Conservation (phyloP, 176 grass and related monocot species). For the Themeda triandra region DNA sequence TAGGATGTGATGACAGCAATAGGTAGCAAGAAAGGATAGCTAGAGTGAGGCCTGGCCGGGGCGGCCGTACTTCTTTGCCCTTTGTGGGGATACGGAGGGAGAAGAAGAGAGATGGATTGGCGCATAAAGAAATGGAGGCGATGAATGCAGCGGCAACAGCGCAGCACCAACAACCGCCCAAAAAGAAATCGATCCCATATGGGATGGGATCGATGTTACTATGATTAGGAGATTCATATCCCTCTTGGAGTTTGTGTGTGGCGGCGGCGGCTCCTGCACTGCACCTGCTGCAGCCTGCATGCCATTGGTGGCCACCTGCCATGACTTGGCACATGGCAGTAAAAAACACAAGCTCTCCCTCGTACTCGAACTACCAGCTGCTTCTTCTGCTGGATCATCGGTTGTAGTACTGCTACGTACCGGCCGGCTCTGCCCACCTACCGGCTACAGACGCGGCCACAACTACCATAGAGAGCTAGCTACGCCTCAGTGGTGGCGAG, state of each 20-base stretch:
- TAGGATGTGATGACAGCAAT: conserved; percentile 25
- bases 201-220: conserved; percentile 33
- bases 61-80: conserved; percentile 30
- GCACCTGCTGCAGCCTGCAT: neutral
- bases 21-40: neutral
- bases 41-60: neutral
- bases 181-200: conserved; percentile 46
- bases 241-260: conserved; percentile 54
- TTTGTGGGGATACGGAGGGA: conserved; percentile 51
- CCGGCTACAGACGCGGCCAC: conserved; percentile 18
- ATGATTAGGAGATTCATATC: conserved; percentile 73
- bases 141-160: conserved; percentile 47
- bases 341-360: neutral
- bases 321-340: neutral
- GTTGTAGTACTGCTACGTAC: neutral
- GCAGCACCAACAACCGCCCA: conserved; percentile 42
- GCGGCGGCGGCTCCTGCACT: neutral
- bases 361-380: neutral
- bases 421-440: conserved; percentile 12
- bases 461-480: conserved; percentile 7
- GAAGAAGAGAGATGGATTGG: neutral
- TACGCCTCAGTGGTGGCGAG: neutral
- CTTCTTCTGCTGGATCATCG: neutral
- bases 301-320: conserved; percentile 52
- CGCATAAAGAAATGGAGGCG: conserved; percentile 20